Conservation (phyloP, 768 basidiomycete genomes). For the Auricularia sp. region DNA sequence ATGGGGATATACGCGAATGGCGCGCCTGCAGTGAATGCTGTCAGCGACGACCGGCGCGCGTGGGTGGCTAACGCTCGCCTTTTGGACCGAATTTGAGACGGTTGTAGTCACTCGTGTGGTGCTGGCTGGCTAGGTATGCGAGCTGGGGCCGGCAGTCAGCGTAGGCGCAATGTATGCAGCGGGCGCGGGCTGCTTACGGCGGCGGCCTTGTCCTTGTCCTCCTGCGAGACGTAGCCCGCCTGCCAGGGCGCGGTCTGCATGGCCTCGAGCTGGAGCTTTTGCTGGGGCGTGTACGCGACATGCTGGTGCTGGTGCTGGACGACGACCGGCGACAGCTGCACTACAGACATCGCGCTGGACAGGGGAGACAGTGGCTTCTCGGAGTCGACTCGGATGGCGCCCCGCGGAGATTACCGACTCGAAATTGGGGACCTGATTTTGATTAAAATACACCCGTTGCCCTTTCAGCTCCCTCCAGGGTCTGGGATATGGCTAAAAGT, state of each 20-base stretch:
- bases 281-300: not conserved
- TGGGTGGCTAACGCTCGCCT: constrained; percentile 13
- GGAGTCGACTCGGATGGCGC: too few relatives aligned
- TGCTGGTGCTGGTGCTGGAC: not conserved
- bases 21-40: constrained; percentile 31
- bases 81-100: constrained; percentile 52
- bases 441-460: too few relatives aligned
- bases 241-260: constrained; percentile 1
- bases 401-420: too few relatives aligned
- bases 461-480: too few relatives aligned
- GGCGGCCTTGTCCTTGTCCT: constrained; percentile 5
- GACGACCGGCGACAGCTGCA: not conserved
- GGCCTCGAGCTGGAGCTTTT: not conserved
- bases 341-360: not conserved
- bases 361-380: not conserved
- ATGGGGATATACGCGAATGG: constrained; percentile 52
- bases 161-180: not conserved
- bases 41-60: not conserved
- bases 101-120: constrained; percentile 64
- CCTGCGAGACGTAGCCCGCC: not conserved
- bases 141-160: constrained; percentile 25
- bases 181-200: not conserved
- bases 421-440: too few relatives aligned
- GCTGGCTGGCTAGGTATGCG: constrained; percentile 55
- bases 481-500: not conserved